Percentiles rank a stretch among this genome's conserved stretches.
These are phyloP conservation scores for Euphorbia schlechtendalii DNA, from an alignment of 441 rosid species.

Conservation along the genomic window DNA sequence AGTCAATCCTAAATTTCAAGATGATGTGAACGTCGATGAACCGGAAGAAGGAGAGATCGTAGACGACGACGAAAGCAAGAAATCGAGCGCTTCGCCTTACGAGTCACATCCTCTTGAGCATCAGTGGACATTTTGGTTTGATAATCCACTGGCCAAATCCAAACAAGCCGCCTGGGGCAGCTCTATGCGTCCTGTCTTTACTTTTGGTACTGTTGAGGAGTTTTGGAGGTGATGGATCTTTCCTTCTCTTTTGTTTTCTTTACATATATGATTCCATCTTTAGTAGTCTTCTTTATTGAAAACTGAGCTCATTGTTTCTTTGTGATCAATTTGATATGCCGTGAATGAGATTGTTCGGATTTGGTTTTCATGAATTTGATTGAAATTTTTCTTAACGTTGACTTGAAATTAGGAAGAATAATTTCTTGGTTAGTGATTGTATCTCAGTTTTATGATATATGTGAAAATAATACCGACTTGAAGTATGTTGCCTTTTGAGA, in stretches of 20 bases:
- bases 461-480: neutral
- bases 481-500: neutral
- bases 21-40: slow-evolving; percentile 33
- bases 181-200: slow-evolving; percentile 57
- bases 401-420: neutral
- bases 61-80: slow-evolving; percentile 20
- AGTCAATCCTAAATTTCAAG: slow-evolving; percentile 22
- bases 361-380: neutral
- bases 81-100: slow-evolving; percentile 20
- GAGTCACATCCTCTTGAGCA: slow-evolving; percentile 65
- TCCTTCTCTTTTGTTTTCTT: neutral
- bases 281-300: neutral
- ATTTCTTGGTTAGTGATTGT: neutral
- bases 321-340: neutral
- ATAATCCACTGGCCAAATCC: slow-evolving; percentile 49
- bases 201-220: slow-evolving; percentile 63
- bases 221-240: slow-evolving; percentile 59
- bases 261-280: neutral
- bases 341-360: neutral
- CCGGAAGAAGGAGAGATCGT: slow-evolving; percentile 69
- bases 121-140: slow-evolving; percentile 91
- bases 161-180: slow-evolving; percentile 70
- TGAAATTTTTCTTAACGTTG: neutral
- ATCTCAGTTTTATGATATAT: neutral
- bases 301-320: neutral